phyloP scores from a whole-genome alignment of 202 grass and related monocot genomes.

The Zoysia matrella region DNA sequence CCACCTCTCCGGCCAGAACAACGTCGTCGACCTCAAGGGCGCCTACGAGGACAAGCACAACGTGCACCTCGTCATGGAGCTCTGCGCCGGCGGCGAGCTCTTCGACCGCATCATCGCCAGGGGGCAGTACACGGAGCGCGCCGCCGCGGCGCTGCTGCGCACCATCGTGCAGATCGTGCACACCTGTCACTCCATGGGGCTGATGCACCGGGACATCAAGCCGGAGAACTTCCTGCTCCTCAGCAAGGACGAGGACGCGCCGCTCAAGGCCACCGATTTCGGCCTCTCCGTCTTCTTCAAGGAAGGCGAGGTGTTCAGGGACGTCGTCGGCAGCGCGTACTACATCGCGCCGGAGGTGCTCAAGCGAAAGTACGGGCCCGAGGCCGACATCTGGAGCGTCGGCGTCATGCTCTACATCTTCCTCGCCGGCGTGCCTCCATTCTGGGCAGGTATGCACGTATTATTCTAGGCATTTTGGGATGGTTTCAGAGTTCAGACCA shows the following conservation, averaged over 20 bases:
- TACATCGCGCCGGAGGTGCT: constrained; percentile 96
- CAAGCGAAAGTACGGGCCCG: constrained; percentile 70
- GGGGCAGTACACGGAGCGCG: constrained; percentile 86
- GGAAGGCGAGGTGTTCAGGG: constrained; percentile 76
- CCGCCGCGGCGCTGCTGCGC: constrained; percentile 62
- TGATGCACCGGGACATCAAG: constrained; percentile 69
- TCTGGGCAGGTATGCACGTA: no score
- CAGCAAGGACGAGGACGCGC: constrained; percentile 66
- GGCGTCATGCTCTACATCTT: constrained; percentile 98
- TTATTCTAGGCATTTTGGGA: no score
- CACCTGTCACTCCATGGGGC: constrained; percentile 67
- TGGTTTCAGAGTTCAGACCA: no score
- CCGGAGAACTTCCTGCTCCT: constrained; percentile 66
- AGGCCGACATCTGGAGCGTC: constrained; percentile 91
- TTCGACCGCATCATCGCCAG: constrained; percentile 80
- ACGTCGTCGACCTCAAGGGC: constrained; percentile 52
- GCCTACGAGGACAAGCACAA: constrained; percentile 85
- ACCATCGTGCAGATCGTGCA: constrained; percentile 42
- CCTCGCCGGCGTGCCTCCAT: constrained; percentile 45
- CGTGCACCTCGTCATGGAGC: constrained; percentile 99
- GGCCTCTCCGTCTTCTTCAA: constrained; percentile 92
- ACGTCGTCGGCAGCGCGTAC: constrained; percentile 86
- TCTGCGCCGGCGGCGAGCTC: constrained; percentile 97
- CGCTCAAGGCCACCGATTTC: constrained; percentile 84
- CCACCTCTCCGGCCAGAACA: no score